Evolutionary conservation across 2,329 filamentous ascomycete genomes (phyloP), one percentile per base, ranked within the genome.

Genomic region (Lasiodiplodia hormozganensis): DNA sequence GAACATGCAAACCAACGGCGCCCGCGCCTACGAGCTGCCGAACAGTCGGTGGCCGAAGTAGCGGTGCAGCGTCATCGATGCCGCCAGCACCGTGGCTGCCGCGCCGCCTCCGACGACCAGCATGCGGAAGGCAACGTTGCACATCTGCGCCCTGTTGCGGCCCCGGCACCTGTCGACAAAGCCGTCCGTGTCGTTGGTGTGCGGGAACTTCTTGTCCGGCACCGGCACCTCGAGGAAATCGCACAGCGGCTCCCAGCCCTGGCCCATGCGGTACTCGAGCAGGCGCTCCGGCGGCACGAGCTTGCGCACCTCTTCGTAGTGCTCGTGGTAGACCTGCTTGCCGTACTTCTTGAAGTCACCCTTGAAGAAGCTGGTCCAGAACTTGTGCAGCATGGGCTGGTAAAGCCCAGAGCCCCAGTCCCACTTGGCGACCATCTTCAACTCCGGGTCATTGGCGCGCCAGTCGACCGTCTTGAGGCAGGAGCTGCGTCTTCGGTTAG

Each of bases 361-460:
- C 70, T 88, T 84, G 83, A 90, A 91, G 79, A 90, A 91, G 68
- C 84, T 85, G 73, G 88, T 85, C 80, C 90, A 91, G 82, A 91
- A 90, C 78, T 89, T 90, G 77, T 85, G 84, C 69, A 91, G 83
- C 89, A 91, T 91, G 49, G 88, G 89, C 76, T 90, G 86, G 82
- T 91, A 90, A 67, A 68, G 25, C 72, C 75, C 10, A 72, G 73
- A 34, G 74, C 75, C 2, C 58, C 58, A 49, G 76, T 77, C 11
- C 72, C 70, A 54, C 73, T 75, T 62, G 75, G 73, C 16, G 66
- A 71, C 4, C 57, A 69, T 53, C 77, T 76, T 23, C 74, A 56
- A 10, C 70, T 67, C 31, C 76, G 73, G 23, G 75, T 67, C 8
- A 75, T 70, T 21, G 68, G 66, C 62, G 73, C 16, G 74, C 74